Conservation (phyloP, 2,329 filamentous ascomycete genomes). For the Clarireedia monteithiana region DNA sequence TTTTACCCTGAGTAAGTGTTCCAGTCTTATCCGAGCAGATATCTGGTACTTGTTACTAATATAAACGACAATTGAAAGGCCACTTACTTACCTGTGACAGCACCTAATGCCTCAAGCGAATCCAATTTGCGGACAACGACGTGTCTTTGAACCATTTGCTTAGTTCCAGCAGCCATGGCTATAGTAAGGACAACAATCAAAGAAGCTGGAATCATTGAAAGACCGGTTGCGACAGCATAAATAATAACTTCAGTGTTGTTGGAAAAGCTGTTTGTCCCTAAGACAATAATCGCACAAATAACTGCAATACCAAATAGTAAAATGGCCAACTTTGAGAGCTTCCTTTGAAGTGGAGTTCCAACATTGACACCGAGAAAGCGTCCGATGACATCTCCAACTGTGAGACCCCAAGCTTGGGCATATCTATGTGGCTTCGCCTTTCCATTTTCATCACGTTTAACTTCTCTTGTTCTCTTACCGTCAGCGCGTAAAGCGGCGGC, state of each 20-base stretch:
- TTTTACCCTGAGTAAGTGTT: conserved; percentile 49
- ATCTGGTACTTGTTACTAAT: conserved; percentile 29
- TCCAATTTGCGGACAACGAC: conserved; percentile 51
- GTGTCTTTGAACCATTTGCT: conserved; percentile 46
- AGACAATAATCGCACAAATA: conserved; percentile 56
- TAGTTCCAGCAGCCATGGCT: conserved; percentile 56
- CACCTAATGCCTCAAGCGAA: conserved; percentile 47
- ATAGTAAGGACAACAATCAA: conserved; percentile 60
- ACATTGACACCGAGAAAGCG: conserved; percentile 55
- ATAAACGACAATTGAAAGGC: conserved; percentile 25
- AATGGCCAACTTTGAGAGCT: conserved; percentile 56
- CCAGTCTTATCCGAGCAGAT: conserved; percentile 75
- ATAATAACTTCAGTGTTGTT: conserved; percentile 50
- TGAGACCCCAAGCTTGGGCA: conserved; percentile 33
- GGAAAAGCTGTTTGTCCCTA: conserved; percentile 49
- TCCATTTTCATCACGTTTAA: conserved; percentile 42
- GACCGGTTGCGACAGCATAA: conserved; percentile 51
- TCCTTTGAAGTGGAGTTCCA: conserved; percentile 60
- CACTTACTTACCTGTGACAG: conserved; percentile 42
- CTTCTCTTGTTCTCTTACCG: conserved; percentile 37
- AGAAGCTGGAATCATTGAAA: conserved; percentile 55
- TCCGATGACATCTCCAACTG: conserved; percentile 46
- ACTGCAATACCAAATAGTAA: conserved; percentile 56
- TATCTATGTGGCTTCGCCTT: conserved; percentile 42
- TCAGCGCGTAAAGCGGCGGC: conserved; percentile 50